Evolutionary conservation across 441 rosid species (phyloP).

Genomic region (Adansonia grandidieri): DNA sequence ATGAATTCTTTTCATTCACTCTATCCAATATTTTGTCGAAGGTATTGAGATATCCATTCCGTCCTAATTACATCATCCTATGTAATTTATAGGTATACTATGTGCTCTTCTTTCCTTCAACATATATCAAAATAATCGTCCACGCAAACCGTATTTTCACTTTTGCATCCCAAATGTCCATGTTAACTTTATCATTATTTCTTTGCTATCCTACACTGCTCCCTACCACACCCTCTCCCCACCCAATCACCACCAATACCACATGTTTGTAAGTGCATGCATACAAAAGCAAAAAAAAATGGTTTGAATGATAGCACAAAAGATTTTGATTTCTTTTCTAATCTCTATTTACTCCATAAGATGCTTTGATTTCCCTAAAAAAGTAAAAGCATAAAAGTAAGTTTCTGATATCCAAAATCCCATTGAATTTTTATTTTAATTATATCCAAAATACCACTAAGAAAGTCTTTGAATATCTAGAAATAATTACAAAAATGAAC

Average conservation of each 20-base stretch:
- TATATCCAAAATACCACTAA: not conserved
- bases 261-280: not conserved
- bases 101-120: not conserved
- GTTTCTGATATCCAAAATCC: conserved; percentile 1
- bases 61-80: not conserved
- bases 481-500: not conserved
- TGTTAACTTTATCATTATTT: not conserved
- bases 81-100: too few species aligned
- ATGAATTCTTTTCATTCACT: not conserved
- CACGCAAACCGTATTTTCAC: not conserved
- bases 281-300: not conserved
- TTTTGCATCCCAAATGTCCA: not conserved
- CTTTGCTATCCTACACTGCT: not conserved
- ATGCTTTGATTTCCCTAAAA: not conserved
- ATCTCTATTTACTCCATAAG: not conserved
- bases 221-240: not conserved
- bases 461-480: not conserved
- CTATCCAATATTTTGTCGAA: not conserved
- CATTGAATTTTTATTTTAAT: not conserved
- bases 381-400: not conserved
- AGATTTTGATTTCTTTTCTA: not conserved
- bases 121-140: not conserved
- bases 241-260: not conserved
- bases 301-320: conserved; percentile 8
- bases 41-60: not conserved